Conservation (phyloP, 2,329 filamentous ascomycete species). For the Lasiodiplodia citricola region DNA sequence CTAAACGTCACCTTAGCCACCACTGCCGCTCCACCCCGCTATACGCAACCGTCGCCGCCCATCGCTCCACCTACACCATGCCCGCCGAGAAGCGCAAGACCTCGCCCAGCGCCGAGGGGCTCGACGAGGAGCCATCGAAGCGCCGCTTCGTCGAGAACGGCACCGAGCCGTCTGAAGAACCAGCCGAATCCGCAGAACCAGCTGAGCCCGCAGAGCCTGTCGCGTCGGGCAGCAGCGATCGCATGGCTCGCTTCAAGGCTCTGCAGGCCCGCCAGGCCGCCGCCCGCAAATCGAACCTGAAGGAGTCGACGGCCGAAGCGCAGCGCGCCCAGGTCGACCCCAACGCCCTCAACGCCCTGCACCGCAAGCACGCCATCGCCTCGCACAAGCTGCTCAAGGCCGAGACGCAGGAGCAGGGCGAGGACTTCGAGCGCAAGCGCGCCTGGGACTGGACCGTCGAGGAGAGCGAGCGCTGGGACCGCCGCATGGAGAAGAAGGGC, state of each 20-base stretch:
- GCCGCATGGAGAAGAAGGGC: constrained; percentile 83
- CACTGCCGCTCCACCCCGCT: background rate
- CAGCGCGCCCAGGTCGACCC: constrained; percentile 33
- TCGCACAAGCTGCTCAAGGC: constrained; percentile 81
- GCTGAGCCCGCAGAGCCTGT: background rate
- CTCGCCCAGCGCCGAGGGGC: constrained; percentile 37
- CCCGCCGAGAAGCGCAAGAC: constrained; percentile 41
- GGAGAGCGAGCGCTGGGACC: constrained; percentile 80
- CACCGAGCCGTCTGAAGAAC: constrained; percentile 6
- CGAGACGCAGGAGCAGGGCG: constrained; percentile 70
- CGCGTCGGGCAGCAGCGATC: background rate
- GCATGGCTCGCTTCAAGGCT: constrained; percentile 13
- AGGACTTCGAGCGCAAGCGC: constrained; percentile 81
- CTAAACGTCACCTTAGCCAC: background rate
- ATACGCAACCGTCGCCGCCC: background rate
- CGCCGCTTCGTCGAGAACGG: constrained; percentile 37
- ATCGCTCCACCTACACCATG: background rate
- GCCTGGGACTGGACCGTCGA: constrained; percentile 23
- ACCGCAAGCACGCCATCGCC: constrained; percentile 22
- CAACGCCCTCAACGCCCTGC: constrained; percentile 68
- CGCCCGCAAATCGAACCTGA: constrained; percentile 25
- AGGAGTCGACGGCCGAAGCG: constrained; percentile 54
- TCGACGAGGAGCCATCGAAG: constrained; percentile 40
- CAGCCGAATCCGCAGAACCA: background rate
- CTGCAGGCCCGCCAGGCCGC: constrained; percentile 25